These are phyloP conservation scores for Tagetes patula DNA, from an alignment of 129 eudicot genomes.

Conservation along the genomic window DNA sequence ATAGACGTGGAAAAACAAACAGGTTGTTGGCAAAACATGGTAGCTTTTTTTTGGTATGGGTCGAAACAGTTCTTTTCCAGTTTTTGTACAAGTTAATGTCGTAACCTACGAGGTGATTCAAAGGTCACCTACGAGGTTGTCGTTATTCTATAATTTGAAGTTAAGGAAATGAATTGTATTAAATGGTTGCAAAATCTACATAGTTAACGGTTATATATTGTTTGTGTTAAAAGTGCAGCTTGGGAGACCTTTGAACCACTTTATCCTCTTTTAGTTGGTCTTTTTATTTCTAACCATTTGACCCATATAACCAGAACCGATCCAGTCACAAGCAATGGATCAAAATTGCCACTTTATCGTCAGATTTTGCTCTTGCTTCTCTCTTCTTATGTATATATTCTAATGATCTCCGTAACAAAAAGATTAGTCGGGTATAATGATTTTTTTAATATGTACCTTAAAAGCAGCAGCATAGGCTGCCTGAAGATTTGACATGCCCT, in stretches of 20 bases:
- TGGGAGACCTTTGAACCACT: neutral
- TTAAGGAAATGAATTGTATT: neutral
- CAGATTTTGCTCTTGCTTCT: neutral
- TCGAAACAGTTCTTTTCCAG: neutral
- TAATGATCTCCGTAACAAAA: neutral
- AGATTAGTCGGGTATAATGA: neutral
- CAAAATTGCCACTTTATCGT: neutral
- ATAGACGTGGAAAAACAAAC: neutral
- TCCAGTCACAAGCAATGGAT: neutral
- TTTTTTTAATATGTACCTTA: constrained; percentile 44
- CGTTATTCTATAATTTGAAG: neutral
- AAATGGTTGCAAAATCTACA: neutral
- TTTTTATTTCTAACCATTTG: neutral
- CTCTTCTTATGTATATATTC: neutral
- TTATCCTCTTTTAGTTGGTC: neutral
- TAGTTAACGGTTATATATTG: neutral
- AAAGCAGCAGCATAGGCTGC: constrained; percentile 94
- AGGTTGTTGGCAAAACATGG: neutral
- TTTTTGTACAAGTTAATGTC: neutral
- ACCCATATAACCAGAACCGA: neutral
- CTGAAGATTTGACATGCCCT: constrained; percentile 69
- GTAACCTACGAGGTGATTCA: neutral
- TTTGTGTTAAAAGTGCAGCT: neutral
- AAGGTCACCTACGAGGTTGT: too few species aligned
- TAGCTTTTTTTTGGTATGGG: neutral